These are phyloP conservation scores for Karstenula rhodostoma DNA, from an alignment of 2,329 filamentous ascomycete species.

Conservation along the genomic window DNA sequence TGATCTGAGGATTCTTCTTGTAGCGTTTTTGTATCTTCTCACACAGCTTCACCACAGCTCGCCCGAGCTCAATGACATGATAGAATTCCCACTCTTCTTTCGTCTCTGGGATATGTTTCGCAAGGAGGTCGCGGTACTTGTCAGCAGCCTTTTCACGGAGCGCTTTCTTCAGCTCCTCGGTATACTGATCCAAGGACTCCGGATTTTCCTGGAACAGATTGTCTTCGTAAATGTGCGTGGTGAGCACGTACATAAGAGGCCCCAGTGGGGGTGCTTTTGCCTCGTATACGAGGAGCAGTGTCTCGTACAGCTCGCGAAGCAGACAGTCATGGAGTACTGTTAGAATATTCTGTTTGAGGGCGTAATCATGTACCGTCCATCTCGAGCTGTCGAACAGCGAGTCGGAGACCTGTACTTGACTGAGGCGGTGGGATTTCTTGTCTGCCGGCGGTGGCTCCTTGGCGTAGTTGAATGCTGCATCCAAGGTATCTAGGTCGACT, in stretches of 20 bases:
- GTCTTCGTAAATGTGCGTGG: constrained; percentile 83
- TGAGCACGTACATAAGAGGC: constrained; percentile 79
- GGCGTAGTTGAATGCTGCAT: constrained; percentile 81
- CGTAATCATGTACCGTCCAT: constrained; percentile 60
- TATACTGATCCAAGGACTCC: constrained; percentile 76
- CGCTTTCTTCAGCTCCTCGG: constrained; percentile 74
- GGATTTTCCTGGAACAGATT: constrained; percentile 74
- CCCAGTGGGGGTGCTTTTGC: constrained; percentile 83
- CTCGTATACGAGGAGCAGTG: constrained; percentile 89
- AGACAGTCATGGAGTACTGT: constrained; percentile 80
- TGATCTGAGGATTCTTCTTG: constrained; percentile 83
- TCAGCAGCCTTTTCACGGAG: constrained; percentile 77
- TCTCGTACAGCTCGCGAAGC: constrained; percentile 84
- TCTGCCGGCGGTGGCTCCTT: constrained; percentile 75
- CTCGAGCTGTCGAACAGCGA: constrained; percentile 58
- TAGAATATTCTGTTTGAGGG: constrained; percentile 76
- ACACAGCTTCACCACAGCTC: constrained; percentile 82
- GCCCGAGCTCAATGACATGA: constrained; percentile 88
- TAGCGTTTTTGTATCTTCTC: constrained; percentile 94
- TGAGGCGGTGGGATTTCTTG: constrained; percentile 67
- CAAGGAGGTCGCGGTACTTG: constrained; percentile 81
- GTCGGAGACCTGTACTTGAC: constrained; percentile 37
- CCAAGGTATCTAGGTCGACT: constrained; percentile 80
- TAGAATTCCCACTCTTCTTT: constrained; percentile 89
- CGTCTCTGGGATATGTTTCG: constrained; percentile 79